phyloP scores from a whole-genome alignment of 2,329 filamentous ascomycete genomes.

The Exophiala alcalophila region DNA sequence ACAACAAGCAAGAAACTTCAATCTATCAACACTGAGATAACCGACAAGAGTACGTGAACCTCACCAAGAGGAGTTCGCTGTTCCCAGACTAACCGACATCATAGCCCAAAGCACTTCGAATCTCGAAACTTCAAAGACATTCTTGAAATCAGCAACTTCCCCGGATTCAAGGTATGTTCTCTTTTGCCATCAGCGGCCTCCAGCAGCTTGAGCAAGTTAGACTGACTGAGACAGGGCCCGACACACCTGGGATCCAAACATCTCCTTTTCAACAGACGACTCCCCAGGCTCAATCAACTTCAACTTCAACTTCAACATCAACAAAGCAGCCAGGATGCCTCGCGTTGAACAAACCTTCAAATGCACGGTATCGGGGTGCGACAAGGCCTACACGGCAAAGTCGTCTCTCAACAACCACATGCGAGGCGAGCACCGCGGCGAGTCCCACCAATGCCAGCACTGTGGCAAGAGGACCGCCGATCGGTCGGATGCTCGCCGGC shows the following conservation, averaged over 20 bases:
- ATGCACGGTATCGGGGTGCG: not conserved
- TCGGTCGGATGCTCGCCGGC: not conserved
- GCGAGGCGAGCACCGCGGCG: not conserved
- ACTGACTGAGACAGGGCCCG: no score
- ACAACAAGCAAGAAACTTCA: no score
- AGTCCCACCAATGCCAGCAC: not conserved
- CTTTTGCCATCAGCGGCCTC: not conserved
- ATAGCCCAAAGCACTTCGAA: no score
- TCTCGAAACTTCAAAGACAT: conserved; percentile 2
- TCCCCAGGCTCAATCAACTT: not conserved
- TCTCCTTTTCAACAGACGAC: no score
- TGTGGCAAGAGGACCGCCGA: not conserved
- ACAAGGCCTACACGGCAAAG: not conserved
- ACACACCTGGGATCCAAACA: no score
- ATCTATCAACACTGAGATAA: no score
- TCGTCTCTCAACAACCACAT: not conserved
- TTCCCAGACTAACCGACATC: no score
- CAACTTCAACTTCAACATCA: not conserved
- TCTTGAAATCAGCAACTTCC: conserved; percentile 2
- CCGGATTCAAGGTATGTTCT: not conserved
- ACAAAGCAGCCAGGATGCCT: not conserved
- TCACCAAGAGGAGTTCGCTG: no score
- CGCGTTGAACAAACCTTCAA: not conserved
- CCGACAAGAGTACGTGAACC: no score
- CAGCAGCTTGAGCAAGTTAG: not conserved